Evolutionary conservation across 345 rosid genomes (phyloP).

Genomic region (Gossypium longicalyx): DNA sequence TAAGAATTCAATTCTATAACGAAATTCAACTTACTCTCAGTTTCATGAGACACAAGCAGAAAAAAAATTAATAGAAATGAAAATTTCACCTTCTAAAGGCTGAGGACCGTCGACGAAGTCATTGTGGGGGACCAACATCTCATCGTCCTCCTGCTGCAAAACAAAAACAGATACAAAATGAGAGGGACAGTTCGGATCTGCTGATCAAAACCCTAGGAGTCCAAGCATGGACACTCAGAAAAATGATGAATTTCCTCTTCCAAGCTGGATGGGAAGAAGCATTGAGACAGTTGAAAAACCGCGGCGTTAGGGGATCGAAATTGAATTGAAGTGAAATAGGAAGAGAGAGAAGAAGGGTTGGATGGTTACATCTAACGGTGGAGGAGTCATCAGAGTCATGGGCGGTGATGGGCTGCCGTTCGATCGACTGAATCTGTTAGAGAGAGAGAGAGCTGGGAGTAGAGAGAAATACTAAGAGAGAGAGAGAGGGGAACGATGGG

Average conservation of each 20-base stretch:
- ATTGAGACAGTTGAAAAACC: not conserved
- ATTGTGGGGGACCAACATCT: conserved; percentile 88
- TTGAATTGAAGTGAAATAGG: not conserved
- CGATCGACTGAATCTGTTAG: conserved; percentile 28
- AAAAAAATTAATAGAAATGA: not conserved
- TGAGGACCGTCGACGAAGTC: conserved; percentile 84
- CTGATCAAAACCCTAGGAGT: not conserved
- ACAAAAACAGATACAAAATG: not conserved
- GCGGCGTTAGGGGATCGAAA: not conserved
- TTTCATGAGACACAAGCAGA: not conserved
- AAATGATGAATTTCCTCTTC: not conserved
- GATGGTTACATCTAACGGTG: conserved; percentile 66
- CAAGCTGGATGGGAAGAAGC: not conserved
- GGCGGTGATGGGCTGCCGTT: conserved; percentile 27
- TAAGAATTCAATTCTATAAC: not conserved
- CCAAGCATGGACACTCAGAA: not conserved
- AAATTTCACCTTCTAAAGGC: conserved; percentile 77
- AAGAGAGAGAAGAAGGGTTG: not conserved
- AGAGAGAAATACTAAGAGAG: not conserved
- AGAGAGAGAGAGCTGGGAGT: not conserved
- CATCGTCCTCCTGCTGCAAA: conserved; percentile 87
- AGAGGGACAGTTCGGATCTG: not conserved
- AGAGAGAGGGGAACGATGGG: not conserved
- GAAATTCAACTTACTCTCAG: not conserved
- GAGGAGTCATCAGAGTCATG: conserved; percentile 86